A percentile compares a stretch with the other conserved stretches of the same genome.
Conservation (phyloP, 345 rosid genomes). For the Populus tremula region DNA sequence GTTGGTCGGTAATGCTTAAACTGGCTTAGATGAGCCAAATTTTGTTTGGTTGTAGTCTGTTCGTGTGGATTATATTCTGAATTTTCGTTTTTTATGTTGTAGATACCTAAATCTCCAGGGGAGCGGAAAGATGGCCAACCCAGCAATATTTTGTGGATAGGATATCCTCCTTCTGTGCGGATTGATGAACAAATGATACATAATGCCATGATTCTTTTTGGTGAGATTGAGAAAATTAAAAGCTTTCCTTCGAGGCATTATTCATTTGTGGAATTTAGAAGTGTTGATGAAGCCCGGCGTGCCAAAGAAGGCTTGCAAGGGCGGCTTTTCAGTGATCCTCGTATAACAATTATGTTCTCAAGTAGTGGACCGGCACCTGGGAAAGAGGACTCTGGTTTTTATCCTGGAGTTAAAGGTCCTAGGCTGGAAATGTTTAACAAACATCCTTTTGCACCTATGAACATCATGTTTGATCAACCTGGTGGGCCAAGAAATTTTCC, state of each 20-base stretch:
- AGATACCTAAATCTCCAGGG: slow-evolving; percentile 52
- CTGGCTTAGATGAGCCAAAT: neutral
- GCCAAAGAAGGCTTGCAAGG: slow-evolving; percentile 96
- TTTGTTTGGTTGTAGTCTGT: neutral
- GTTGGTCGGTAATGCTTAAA: neutral
- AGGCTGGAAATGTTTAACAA: slow-evolving; percentile 58
- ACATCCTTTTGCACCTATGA: slow-evolving; percentile 41
- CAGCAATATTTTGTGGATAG: slow-evolving; percentile 85
- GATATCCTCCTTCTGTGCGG: slow-evolving; percentile 88
- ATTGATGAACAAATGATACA: slow-evolving; percentile 94
- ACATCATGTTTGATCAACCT: slow-evolving; percentile 43
- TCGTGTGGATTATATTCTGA: neutral
- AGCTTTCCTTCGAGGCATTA: slow-evolving; percentile 78
- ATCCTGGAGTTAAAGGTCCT: slow-evolving; percentile 53
- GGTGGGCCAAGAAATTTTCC: slow-evolving; percentile 32
- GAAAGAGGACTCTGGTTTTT: slow-evolving; percentile 47
- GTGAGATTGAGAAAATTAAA: slow-evolving; percentile 88
- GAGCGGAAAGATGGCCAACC: slow-evolving; percentile 62
- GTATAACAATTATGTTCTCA: slow-evolving; percentile 80
- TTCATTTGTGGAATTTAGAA: slow-evolving; percentile 93
- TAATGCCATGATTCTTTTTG: slow-evolving; percentile 95
- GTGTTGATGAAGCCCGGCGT: slow-evolving; percentile 89
- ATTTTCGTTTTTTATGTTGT: slow-evolving; percentile 14
- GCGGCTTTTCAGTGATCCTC: slow-evolving; percentile 82
- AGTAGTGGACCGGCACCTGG: slow-evolving; percentile 64